Evolutionary conservation across 2,329 filamentous ascomycete species (phyloP).

Genomic region (Apiospora sp.): DNA sequence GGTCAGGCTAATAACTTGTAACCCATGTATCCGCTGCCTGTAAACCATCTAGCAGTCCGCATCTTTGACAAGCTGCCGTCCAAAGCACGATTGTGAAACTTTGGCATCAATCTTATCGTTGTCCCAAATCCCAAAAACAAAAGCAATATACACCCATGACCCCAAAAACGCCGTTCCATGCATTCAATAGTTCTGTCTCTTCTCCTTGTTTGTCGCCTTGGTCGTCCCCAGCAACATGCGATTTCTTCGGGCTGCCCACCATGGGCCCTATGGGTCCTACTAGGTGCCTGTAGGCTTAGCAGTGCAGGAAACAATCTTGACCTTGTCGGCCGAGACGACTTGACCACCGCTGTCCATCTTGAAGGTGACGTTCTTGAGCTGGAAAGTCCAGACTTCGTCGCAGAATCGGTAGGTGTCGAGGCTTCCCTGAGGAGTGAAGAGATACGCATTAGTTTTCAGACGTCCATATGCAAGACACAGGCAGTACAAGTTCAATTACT

Average conservation of each 20-base stretch:
- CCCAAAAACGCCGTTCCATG: constrained; percentile 13
- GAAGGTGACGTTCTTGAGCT: constrained; percentile 99
- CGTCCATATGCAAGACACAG: background rate
- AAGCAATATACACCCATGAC: background rate
- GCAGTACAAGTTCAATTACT: background rate
- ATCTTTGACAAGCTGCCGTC: background rate
- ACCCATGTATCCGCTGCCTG: background rate
- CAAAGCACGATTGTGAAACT: constrained; percentile 4
- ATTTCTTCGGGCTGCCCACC: background rate
- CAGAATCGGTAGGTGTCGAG: constrained; percentile 99
- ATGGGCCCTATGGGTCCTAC: background rate
- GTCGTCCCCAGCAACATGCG: background rate
- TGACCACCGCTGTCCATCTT: constrained; percentile 86
- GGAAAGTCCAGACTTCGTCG: constrained; percentile 99
- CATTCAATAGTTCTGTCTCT: background rate
- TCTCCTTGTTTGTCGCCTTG: background rate
- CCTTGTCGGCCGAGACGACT: constrained; percentile 82
- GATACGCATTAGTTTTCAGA: constrained; percentile 23
- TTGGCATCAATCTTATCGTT: constrained; percentile 9
- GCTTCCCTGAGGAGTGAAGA: constrained; percentile 71
- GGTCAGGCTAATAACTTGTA: background rate
- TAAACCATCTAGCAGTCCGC: background rate
- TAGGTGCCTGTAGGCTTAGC: constrained; percentile 66
- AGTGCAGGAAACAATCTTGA: constrained; percentile 99
- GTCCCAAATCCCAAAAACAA: background rate